Base-by-base conservation (phyloP, 495 filamentous ascomycete genomes). In the Aspergillus incahuasiensis region DNA sequence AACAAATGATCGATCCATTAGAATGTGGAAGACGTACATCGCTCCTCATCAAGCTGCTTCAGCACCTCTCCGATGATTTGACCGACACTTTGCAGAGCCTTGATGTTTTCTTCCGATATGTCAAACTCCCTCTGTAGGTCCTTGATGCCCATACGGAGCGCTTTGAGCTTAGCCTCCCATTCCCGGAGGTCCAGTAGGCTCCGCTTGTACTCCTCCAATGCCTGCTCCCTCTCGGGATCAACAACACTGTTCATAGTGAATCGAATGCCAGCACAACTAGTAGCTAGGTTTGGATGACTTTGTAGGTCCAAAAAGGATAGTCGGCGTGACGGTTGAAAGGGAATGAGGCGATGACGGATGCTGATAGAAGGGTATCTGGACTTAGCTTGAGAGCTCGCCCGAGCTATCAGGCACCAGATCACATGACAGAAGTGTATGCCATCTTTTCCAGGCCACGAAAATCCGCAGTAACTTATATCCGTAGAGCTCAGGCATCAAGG, bases 11-110 rank as follows among this genome's bases (percentile, higher is more conserved):
- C n/a, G n/a, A 13, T 30, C 34, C 21, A 22, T 18, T 13, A 19
- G n/a, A 20, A 39, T 11, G 39, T 19, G 44, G 32, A 42, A 30
- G 24, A 61, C 61, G 47, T 75, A 97, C 94, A 99, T 89, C 94
- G 80, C 79, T 99, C 94, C 60, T 99, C 94, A 68, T 99, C 94
- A 34, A 99, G 82, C 75, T 99, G 94, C 76, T 99, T 99, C 62
- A 99, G 75, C 58, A 99, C 94, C 72, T 99, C 94, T 56, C 94
- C 94, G 71, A 99, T 97, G 72, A 99, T 99, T 74, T 99, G 94
- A 34, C 94, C 94, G 30, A 99, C 94, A 74, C 95, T 97, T 79
- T 99, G 94, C 63, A 99, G 73, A 59, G 94, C 94, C 79, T 99
- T 99, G 80, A 99, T 97, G 77, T 97, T 97, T 58, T 99, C 95